phyloP scores from a whole-genome alignment of 352 stramenopile genomes.

The Pythium pyrilobum region DNA sequence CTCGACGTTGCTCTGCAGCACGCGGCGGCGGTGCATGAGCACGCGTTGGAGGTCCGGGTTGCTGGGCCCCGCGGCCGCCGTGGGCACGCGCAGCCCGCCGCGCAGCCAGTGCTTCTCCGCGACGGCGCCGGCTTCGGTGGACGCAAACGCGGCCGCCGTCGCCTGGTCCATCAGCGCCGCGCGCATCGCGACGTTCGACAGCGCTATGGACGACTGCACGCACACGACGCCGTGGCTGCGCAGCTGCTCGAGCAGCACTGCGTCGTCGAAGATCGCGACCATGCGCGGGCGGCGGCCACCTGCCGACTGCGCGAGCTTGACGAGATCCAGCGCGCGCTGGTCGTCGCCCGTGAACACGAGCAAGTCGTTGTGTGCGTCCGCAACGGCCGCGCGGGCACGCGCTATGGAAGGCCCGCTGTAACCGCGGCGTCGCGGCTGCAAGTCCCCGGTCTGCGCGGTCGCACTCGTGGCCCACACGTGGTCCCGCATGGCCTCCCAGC shows the following conservation, averaged over 20 bases:
- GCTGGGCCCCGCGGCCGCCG: no score
- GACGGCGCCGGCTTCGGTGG: no score
- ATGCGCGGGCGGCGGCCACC: conserved; percentile 40
- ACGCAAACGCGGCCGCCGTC: no score
- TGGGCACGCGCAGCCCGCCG: no score
- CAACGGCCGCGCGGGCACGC: no score
- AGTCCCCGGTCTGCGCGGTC: no score
- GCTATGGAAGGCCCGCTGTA: no score
- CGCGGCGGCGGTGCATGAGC: conserved; percentile 35
- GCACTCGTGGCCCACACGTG: no score
- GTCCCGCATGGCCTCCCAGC: no score
- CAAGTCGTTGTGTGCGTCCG: no score
- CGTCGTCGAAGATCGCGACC: conserved; percentile 49
- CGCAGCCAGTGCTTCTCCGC: conserved; percentile 17
- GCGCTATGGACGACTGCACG: conserved; percentile 54
- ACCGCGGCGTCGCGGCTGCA: no score
- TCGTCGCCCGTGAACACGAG: conserved; percentile 59
- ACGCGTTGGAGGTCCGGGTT: no score
- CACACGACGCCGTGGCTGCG: conserved; percentile 46
- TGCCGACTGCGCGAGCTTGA: conserved; percentile 38
- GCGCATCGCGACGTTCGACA: conserved; percentile 59
- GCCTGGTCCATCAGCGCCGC: conserved; percentile 60
- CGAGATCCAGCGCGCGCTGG: conserved; percentile 36
- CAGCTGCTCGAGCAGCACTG: conserved; percentile 29
- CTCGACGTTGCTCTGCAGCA: conserved; percentile 58